Evolutionary conservation across 331 rosid genomes (phyloP), one percentile per base, ranked within the genome.

Genomic region (Cucumis variabilis): DNA sequence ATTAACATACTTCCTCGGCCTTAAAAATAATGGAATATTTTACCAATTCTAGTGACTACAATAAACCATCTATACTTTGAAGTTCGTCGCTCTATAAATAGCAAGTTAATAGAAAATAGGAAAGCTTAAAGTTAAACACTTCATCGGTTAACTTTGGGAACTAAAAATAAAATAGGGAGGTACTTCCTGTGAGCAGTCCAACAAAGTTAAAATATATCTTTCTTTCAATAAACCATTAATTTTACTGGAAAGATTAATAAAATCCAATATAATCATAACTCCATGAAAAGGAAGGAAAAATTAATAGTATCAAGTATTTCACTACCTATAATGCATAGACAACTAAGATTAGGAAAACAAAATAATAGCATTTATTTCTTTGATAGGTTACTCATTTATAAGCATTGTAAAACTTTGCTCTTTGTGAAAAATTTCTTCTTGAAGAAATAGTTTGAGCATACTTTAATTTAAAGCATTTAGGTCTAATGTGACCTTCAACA

Each of bases 1-100:
- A n/a, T 86, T 55, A 58, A 91, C 98, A 79, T 94, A 97, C 99
- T 89, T 97, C 99, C 93, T 97, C 99, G 37, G 96, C 99, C 90
- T 97, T 95, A 87, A 97, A 97, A 76, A 92, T 87, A 86, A 97
- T 90, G 78, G 89, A 93, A 91, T 94, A 97, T 92, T 97, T 97
- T 91, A 92, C 94, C 88, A 97, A 90, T 83, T 98, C 99, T 80
- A 97, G 89, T 6, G 91, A 86, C 67, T 93, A 94, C 86, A 97
- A 90, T 90, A 97, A 89, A 79, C 96, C 92, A 89, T 97, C 98
- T 67, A 97, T 94, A 86, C 95, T 94, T 93, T 91, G 93, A 24
- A 88, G 96, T 90, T 93, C 98, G 27, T 90, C 94, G 68, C 88
- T 95, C 99, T 95, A 86, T 87, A 88, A 73, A 83, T 73, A 89